A percentile compares a stretch with the other conserved stretches of the same genome.
Evolutionary conservation across 2,329 filamentous ascomycete species (phyloP).

Genomic region (Pseudocercospora vitis): DNA sequence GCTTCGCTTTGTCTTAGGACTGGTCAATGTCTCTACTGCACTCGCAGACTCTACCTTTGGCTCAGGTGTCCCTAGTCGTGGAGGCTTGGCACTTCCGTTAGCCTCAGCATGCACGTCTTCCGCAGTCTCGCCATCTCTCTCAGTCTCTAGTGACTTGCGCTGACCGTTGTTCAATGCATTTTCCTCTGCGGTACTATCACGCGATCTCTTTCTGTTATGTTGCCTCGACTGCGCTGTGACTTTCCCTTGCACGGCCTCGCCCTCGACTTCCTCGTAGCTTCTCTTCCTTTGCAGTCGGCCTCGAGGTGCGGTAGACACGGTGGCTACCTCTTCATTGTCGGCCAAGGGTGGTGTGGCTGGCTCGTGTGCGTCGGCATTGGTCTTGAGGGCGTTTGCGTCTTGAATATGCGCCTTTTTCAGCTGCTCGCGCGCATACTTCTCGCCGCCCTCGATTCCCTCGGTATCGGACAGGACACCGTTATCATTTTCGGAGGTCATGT

Average conservation of each 20-base stretch:
- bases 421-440: conserved; percentile 61
- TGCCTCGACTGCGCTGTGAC: conserved; percentile 40
- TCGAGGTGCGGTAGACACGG: conserved; percentile 23
- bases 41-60: conserved; percentile 19
- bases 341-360: neutral
- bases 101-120: conserved; percentile 28
- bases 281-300: conserved; percentile 45
- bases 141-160: conserved; percentile 37
- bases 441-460: conserved; percentile 50
- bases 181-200: conserved; percentile 44
- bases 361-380: conserved; percentile 32
- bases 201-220: conserved; percentile 50
- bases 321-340: conserved; percentile 31
- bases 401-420: conserved; percentile 61
- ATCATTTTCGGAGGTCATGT: conserved; percentile 32
- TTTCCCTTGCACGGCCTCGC: conserved; percentile 37
- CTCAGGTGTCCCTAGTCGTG: conserved; percentile 28
- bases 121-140: conserved; percentile 31
- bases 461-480: conserved; percentile 39
- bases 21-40: conserved; percentile 35
- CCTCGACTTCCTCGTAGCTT: conserved; percentile 48
- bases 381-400: conserved; percentile 13
- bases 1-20: conserved; percentile 53
- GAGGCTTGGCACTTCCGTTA: conserved; percentile 30
- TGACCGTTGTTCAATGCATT: conserved; percentile 36